Evolutionary conservation across 805 yeast genomes (phyloP).

Genomic region (Lipomyces starkeyi): DNA sequence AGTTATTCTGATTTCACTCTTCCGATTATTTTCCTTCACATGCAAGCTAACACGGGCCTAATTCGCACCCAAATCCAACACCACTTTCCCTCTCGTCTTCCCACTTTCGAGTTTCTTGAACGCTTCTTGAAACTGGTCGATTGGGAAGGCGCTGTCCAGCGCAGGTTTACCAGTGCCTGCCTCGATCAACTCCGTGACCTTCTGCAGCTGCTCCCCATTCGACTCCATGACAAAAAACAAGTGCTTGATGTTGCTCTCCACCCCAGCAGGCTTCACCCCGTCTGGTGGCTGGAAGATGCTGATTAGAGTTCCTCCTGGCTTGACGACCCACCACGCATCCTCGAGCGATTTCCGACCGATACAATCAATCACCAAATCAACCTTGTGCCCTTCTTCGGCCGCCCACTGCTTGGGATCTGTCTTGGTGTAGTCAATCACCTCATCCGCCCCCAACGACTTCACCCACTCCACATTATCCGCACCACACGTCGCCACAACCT

Average conservation of each 20-base stretch:
- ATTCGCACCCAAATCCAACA: conserved; percentile 12
- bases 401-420: conserved; percentile 5
- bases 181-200: conserved; percentile 9
- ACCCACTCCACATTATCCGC: conserved; percentile 11
- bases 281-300: conserved; percentile 11
- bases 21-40: conserved; percentile 1
- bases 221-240: conserved; percentile 4
- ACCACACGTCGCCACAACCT: conserved; percentile 12
- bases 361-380: conserved; percentile 9
- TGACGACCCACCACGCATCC: conserved; percentile 10
- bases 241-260: conserved; percentile 2
- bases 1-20: background rate
- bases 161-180: conserved; percentile 1
- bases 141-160: conserved; percentile 2
- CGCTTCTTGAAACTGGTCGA: conserved; percentile 12
- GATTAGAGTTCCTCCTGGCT: conserved; percentile 2
- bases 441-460: conserved; percentile 13
- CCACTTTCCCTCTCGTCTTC: conserved; percentile 11
- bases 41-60: background rate
- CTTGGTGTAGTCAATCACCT: conserved; percentile 10
- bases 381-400: conserved; percentile 5
- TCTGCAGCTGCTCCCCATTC: conserved; percentile 11
- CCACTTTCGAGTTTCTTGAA: conserved; percentile 2
- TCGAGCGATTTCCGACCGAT: conserved; percentile 7
- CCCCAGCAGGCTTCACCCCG: conserved; percentile 2